Evolutionary conservation across 371 early-diverging fungal species (phyloP).

Genomic region (Rhizomucor miehei): DNA sequence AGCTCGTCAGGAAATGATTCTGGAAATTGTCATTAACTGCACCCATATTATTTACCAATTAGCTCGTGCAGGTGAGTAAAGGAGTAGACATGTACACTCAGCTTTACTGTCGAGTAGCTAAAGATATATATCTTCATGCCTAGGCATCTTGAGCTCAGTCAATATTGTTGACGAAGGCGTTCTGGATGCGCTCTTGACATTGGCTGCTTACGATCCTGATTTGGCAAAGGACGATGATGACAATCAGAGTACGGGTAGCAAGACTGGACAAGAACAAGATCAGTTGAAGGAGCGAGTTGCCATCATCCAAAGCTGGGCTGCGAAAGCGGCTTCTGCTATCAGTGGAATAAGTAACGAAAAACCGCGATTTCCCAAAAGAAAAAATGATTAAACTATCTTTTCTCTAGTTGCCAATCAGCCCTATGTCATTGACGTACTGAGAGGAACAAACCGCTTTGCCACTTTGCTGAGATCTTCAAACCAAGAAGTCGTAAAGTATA

Average conservation of each 20-base stretch:
- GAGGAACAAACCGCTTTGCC: constrained; percentile 29
- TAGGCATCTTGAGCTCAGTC: constrained; percentile 36
- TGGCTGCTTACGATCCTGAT: constrained; percentile 28
- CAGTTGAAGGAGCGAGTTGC: constrained; percentile 21
- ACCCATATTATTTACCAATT: constrained; percentile 42
- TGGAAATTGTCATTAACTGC: constrained; percentile 43
- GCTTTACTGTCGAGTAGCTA: too few relatives aligned
- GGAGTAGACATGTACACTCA: too few relatives aligned
- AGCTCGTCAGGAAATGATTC: constrained; percentile 16
- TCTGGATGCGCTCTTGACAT: constrained; percentile 24
- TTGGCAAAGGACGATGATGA: constrained; percentile 2
- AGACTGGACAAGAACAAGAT: constrained; percentile 8
- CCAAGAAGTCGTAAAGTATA: constrained; percentile 50
- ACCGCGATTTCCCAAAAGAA: background rate
- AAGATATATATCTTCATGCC: too few relatives aligned
- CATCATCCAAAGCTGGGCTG: constrained; percentile 41
- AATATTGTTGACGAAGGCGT: constrained; percentile 40
- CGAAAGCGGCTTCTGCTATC: constrained; percentile 46
- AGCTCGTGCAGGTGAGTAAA: constrained; percentile 30
- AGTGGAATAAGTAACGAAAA: constrained; percentile 25
- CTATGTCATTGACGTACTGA: constrained; percentile 34
- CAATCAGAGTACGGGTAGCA: too few relatives aligned
- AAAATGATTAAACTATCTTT: background rate
- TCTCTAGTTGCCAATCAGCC: constrained; percentile 30
- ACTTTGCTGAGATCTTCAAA: constrained; percentile 30